A percentile compares a stretch with the other conserved stretches of the same genome.
Conservation (phyloP, 495 filamentous ascomycete genomes). For the Stereocaulon alpinum region DNA sequence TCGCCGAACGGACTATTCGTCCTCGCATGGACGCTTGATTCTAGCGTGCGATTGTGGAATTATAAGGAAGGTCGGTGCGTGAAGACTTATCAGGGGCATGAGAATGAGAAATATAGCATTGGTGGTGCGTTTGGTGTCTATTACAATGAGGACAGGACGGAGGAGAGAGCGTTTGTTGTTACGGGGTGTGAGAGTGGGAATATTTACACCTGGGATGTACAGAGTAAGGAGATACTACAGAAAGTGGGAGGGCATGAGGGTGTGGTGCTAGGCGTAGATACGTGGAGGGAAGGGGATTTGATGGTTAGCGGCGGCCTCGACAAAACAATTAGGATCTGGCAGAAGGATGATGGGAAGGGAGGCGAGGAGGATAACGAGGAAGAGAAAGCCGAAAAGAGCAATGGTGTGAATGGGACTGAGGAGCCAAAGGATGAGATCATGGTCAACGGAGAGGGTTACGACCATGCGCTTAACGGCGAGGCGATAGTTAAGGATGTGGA, state of each 20-base stretch:
- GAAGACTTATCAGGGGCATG: constrained; percentile 95
- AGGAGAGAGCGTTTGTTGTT: constrained; percentile 51
- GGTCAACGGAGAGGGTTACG: neutral
- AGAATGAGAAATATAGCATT: constrained; percentile 73
- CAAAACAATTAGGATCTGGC: constrained; percentile 54
- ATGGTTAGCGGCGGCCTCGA: constrained; percentile 58
- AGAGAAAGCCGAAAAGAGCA: neutral
- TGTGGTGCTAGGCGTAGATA: constrained; percentile 78
- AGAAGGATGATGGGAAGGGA: constrained; percentile 27
- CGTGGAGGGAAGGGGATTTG: constrained; percentile 33
- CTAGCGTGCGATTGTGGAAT: constrained; percentile 83
- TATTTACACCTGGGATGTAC: constrained; percentile 82
- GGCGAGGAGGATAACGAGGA: too few species aligned
- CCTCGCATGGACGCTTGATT: constrained; percentile 84
- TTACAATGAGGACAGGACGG: constrained; percentile 30
- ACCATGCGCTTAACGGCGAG: neutral
- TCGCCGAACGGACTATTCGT: constrained; percentile 89
- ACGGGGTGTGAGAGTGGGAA: constrained; percentile 81
- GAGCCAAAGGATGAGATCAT: neutral
- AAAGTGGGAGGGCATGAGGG: constrained; percentile 58
- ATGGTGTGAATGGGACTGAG: neutral
- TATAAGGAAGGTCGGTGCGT: constrained; percentile 80
- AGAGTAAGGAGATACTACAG: constrained; percentile 72
- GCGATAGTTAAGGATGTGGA: neutral
- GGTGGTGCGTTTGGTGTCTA: constrained; percentile 70